Evolutionary conservation across 2,329 filamentous ascomycete species (phyloP).

Genomic region (Exophiala spinifera): DNA sequence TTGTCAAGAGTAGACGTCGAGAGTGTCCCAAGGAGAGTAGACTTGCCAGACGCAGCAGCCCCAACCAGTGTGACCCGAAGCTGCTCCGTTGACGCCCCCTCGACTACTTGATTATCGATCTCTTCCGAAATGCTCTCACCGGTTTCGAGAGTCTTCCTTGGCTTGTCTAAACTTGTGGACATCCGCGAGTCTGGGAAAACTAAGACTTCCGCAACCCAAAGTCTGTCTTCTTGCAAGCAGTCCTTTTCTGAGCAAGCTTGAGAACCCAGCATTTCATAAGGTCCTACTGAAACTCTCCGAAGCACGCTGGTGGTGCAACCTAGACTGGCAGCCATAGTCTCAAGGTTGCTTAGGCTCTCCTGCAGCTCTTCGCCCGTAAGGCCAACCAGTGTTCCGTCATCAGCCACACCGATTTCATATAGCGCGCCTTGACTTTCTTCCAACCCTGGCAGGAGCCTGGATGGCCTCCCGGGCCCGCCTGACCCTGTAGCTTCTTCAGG

Average conservation of each 20-base stretch:
- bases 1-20: conserved; percentile 88
- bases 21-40: conserved; percentile 80
- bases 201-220: conserved; percentile 88
- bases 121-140: not conserved
- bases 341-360: conserved; percentile 80
- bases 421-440: conserved; percentile 91
- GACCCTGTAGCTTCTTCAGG: conserved; percentile 63
- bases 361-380: conserved; percentile 87
- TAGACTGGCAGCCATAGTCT: conserved; percentile 86
- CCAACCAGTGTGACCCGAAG: conserved; percentile 84
- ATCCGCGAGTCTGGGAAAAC: conserved; percentile 64
- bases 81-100: conserved; percentile 62
- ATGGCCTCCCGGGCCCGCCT: conserved; percentile 52
- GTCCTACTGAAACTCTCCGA: conserved; percentile 78
- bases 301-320: conserved; percentile 81
- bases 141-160: conserved; percentile 1
- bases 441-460: conserved; percentile 65
- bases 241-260: conserved; percentile 16
- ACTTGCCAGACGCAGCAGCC: conserved; percentile 88
- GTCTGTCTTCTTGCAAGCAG: conserved; percentile 46
- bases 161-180: conserved; percentile 2
- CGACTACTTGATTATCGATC: conserved; percentile 23
- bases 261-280: conserved; percentile 61
- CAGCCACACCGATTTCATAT: conserved; percentile 94
- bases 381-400: conserved; percentile 87